A percentile compares a stretch with the other conserved stretches of the same genome.
Evolutionary conservation across 106 monocot genomes (phyloP).

Genomic region (Allium cepa): DNA sequence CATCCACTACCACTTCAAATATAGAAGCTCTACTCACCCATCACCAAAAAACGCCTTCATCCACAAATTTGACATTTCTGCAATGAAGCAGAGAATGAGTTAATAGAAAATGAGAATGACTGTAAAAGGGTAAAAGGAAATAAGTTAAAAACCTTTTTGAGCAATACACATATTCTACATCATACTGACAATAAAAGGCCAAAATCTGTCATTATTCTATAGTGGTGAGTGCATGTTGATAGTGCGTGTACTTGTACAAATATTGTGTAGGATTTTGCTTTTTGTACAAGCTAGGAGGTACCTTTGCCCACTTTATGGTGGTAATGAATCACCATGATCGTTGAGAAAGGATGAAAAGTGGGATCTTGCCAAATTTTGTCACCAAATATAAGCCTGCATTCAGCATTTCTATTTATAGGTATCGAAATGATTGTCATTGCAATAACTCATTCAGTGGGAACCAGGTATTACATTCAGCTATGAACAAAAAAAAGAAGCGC

Average conservation of each 20-base stretch:
- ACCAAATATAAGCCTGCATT: background rate
- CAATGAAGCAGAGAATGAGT: background rate
- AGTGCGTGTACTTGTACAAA: constrained; percentile 3
- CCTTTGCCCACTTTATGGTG: background rate
- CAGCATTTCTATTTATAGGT: background rate
- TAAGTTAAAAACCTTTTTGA: background rate
- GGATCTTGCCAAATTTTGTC: background rate
- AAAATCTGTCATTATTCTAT: constrained; percentile 1
- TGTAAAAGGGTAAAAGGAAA: background rate
- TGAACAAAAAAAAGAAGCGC: no score
- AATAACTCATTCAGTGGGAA: background rate
- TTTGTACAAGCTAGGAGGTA: constrained; percentile 4
- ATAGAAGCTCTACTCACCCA: background rate
- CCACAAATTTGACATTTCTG: background rate
- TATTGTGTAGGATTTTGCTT: constrained; percentile 2
- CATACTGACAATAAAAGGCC: constrained; percentile 3
- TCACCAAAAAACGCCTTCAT: background rate
- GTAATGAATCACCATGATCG: background rate
- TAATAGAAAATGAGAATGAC: background rate
- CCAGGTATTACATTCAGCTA: background rate
- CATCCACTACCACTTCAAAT: constrained; percentile 1
- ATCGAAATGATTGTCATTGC: background rate
- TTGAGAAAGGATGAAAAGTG: no score
- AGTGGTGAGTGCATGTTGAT: background rate
- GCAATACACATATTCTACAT: background rate